Base-by-base conservation (phyloP, 1,139 yeast genomes). In the Hanseniaspora gamundiae region DNA sequence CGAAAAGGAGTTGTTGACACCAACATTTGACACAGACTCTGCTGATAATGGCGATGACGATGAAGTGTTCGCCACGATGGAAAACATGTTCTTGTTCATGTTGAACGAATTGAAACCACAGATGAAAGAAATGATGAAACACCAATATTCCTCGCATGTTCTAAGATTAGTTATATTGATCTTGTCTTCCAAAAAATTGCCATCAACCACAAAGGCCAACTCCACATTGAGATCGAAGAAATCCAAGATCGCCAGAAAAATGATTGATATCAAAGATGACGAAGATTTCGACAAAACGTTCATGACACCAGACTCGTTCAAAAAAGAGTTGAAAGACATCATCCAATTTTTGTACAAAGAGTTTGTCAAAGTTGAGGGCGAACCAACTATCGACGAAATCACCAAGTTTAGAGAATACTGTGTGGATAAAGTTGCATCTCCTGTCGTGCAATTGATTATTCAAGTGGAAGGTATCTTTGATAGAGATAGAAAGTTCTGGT, bases 61-160 rank as follows among this genome's bases (percentile, higher is more conserved):
- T 13, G 70, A 62, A 9, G 67, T 59, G 0, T 65, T 65, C 41
- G 71, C 68, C 4, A 61, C 80, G 1, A 74, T 80, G 72, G 94
- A 84, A 54, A 68, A 71, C 33, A 61, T 82, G 57, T 76, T 84
- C 54, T 55, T 78, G 42, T 70, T 70, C 47, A 78, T 82, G 76
- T 59, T 82, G 27, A 69, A 75, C 45, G 95, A 86, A 59, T 62
- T 83, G 42, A 71, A 74, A 48, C 80, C 87, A 1, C 70, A 74
- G 48, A 52, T 81, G 43, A 66, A 64, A 40, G 64, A 70, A 2
- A 74, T 88, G 80, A 70, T 82, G 24, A 65, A 67, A 13, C 91
- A 88, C 55, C 83, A 75, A 52, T 91, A 88, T 58, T 91, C 91
- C 0, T 84, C 96, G 0, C 98, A 91, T 61, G 88, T 84, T 3